Evolutionary conservation across 2,329 filamentous ascomycete genomes (phyloP), one percentile per base, ranked within the genome.

Genomic region (Tolypocladium tundrense): DNA sequence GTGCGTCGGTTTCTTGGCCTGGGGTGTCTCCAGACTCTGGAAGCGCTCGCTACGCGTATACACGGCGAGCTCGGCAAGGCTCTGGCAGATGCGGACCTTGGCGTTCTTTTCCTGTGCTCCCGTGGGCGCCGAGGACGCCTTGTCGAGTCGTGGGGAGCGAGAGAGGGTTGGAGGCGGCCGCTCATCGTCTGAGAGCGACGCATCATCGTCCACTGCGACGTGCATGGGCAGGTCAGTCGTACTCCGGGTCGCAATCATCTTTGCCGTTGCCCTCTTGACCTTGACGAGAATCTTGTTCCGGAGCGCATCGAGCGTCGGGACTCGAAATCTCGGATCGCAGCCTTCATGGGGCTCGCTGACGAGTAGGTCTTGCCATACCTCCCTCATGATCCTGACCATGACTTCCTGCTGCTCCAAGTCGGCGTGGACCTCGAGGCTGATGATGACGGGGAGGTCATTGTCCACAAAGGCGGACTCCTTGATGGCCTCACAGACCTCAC

Each of bases 301-400:
- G 55, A 97, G 73, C 14, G 91, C 84, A 16, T 83, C 83, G 0
- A 96, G 85, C 39, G 84, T 81, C 0, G 90, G 88, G 33, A 93
- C 81, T 6, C 76, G 75, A 57, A 81, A 76, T 16, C 71, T 74
- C 0, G 84, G 77, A 68, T 83, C 69, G 63, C 76, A 75, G 64
- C 77, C 73, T 24, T 80, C 77, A 24, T 74, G 79, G 42, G 75
- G 75, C 56, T 74, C 66, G 27, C 90, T 86, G 13, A 97, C 78
- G 7, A 97, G 78, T 65, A 88, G 75, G 0, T 83, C 86, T 45
- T 81, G 82, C 91, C 92, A 99, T 62, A 90, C 88, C 64, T 96
- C 85, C 63, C 86, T 86, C 88, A 99, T 97, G 62, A 97, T 96
- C 58, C 89, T 83, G 13, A 96, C 92, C 90, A 97, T 97, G 55